Percentiles rank a stretch among this genome's conserved stretches.
Conservation (phyloP, 116 monocot genomes). For the Cymodocea nodosa region DNA sequence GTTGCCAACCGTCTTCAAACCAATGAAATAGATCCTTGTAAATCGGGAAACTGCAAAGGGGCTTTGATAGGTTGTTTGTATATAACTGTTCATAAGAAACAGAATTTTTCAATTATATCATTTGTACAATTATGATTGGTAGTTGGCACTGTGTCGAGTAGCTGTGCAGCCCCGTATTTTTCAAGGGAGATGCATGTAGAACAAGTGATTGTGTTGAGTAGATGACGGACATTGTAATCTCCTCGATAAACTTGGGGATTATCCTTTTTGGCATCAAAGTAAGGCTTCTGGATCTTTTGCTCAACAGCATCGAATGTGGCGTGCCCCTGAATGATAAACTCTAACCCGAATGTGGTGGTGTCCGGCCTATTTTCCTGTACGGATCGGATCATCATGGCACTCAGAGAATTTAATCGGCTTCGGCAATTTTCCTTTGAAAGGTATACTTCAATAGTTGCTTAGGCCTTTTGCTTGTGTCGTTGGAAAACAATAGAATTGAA, state of each 20-base stretch:
- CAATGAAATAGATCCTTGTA: background rate
- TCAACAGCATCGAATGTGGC: background rate
- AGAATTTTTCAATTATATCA: too few relatives aligned
- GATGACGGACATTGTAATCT: background rate
- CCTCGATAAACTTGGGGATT: background rate
- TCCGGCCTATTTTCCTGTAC: too few relatives aligned
- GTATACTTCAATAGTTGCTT: too few relatives aligned
- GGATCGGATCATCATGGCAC: too few relatives aligned
- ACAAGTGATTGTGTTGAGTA: background rate
- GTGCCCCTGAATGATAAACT: too few relatives aligned
- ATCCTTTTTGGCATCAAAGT: background rate
- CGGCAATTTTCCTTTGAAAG: too few relatives aligned
- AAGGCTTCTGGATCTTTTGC: background rate
- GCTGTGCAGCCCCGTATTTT: background rate
- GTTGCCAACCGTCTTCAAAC: background rate
- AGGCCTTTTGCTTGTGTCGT: too few relatives aligned
- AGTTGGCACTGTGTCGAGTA: background rate
- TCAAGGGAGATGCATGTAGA: constrained; percentile 1
- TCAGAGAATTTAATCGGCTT: too few relatives aligned
- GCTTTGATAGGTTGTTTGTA: background rate
- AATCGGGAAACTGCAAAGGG: background rate
- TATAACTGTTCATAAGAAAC: constrained; percentile 5
- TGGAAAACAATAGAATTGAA: too few relatives aligned
- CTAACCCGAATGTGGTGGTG: too few relatives aligned
- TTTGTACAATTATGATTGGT: background rate